These are phyloP conservation scores for Penicillium hordei DNA, from an alignment of 2,329 filamentous ascomycete genomes.

Conservation along the genomic window DNA sequence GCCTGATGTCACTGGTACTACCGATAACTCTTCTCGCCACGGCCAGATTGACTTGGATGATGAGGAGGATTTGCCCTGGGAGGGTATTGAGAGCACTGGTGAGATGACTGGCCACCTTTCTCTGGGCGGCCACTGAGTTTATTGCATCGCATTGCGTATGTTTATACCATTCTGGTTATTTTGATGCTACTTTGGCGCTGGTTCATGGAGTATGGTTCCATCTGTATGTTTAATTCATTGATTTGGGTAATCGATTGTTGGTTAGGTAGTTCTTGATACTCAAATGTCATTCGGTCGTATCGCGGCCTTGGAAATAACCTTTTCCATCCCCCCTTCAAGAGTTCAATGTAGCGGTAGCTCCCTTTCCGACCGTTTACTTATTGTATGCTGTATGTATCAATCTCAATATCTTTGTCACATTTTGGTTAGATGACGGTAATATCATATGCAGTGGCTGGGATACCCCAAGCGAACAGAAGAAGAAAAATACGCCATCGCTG, in stretches of 20 bases:
- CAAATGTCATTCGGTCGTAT: slow-evolving; percentile 2
- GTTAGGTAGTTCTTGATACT: slow-evolving; percentile 7
- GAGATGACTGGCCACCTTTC: slow-evolving; percentile 38
- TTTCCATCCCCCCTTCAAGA: not conserved
- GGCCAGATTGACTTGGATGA: slow-evolving; percentile 30
- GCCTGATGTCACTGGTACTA: slow-evolving; percentile 31
- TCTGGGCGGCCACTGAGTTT: slow-evolving; percentile 19
- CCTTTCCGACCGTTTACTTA: not conserved
- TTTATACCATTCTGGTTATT: slow-evolving; percentile 3
- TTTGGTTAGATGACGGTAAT: not conserved
- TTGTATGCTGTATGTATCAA: not conserved
- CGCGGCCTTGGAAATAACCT: slow-evolving; percentile 2
- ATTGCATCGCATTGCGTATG: slow-evolving; percentile 3
- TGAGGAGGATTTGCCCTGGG: slow-evolving; percentile 46
- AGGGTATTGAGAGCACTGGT: slow-evolving; percentile 45
- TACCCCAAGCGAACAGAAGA: not conserved
- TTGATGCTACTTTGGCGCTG: slow-evolving; percentile 9
- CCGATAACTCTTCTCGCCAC: slow-evolving; percentile 29
- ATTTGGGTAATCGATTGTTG: slow-evolving; percentile 7
- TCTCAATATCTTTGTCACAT: not conserved
- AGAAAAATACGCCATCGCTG: slow-evolving; percentile 11
- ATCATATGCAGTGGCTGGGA: not conserved
- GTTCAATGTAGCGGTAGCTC: not conserved
- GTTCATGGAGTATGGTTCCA: slow-evolving; percentile 4
- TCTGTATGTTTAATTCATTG: slow-evolving; percentile 10